These are phyloP conservation scores for Peterozyma toletana DNA, from an alignment of 805 yeast genomes.

Conservation along the genomic window DNA sequence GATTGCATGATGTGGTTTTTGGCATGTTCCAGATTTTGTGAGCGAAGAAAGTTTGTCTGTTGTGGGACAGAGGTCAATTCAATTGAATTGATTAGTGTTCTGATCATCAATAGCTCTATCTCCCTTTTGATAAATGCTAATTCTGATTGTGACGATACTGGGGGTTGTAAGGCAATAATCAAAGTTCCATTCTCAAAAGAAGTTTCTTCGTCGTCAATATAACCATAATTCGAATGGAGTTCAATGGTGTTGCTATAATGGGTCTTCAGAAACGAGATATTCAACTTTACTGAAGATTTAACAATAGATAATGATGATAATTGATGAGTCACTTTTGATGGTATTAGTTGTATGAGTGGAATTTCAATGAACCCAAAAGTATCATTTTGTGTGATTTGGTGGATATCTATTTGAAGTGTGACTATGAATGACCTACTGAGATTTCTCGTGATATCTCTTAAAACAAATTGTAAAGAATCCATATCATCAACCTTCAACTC, in stretches of 20 bases:
- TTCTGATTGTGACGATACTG: constrained; percentile 7
- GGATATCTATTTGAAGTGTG: no score
- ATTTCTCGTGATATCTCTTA: no score
- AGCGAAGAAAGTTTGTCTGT: neutral
- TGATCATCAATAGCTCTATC: constrained; percentile 6
- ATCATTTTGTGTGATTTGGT: no score
- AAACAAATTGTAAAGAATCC: neutral
- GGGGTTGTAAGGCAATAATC: constrained; percentile 4
- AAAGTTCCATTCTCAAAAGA: neutral
- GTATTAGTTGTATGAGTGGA: no score
- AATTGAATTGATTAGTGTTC: neutral
- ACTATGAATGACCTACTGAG: no score
- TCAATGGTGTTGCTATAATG: neutral
- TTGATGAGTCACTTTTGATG: no score
- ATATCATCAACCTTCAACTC: neutral
- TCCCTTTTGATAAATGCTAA: constrained; percentile 5
- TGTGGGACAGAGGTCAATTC: neutral
- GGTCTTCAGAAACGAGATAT: neutral
- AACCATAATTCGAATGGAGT: neutral
- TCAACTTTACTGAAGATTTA: neutral
- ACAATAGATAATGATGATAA: neutral
- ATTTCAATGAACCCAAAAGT: no score
- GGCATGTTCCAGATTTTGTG: no score
- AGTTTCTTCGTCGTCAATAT: neutral
- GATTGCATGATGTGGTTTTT: neutral